Evolutionary conservation across 345 rosid species (phyloP).

Genomic region (Crucihimalaya himalaica): DNA sequence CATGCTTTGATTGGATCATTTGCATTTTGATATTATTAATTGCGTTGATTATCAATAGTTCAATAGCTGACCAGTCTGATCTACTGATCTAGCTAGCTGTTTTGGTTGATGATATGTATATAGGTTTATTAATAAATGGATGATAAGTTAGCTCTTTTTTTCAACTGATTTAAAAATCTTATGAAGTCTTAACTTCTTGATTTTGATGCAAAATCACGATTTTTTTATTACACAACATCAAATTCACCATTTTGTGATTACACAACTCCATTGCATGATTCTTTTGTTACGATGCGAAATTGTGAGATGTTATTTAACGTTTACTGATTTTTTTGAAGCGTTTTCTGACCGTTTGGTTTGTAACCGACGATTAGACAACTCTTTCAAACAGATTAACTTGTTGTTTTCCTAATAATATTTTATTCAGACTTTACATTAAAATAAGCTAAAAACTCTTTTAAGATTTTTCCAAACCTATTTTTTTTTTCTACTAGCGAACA

Average conservation of each 20-base stretch:
- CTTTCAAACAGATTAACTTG: neutral
- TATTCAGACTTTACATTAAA: neutral
- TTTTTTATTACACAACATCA: neutral
- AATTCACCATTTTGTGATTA: neutral
- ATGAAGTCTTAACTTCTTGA: neutral
- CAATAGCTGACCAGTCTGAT: neutral
- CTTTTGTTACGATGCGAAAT: neutral
- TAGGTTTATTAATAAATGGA: neutral
- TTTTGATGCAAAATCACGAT: too few species aligned
- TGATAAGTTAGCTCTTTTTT: neutral
- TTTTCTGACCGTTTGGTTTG: constrained; percentile 14
- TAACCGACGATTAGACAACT: neutral
- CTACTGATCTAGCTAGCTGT: constrained; percentile 23
- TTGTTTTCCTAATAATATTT: neutral
- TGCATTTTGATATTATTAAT: neutral
- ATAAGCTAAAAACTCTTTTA: too few species aligned
- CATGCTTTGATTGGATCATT: neutral
- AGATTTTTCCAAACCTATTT: neutral
- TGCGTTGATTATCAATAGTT: constrained; percentile 14
- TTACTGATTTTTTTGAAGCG: neutral
- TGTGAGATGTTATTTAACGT: neutral
- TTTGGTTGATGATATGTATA: constrained; percentile 12
- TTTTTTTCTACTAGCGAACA: neutral
- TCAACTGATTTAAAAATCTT: neutral
- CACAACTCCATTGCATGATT: neutral